Conservation (phyloP, 2,329 filamentous ascomycete species). For the Ophiognomonia clavigignenti-juglandacearum region DNA sequence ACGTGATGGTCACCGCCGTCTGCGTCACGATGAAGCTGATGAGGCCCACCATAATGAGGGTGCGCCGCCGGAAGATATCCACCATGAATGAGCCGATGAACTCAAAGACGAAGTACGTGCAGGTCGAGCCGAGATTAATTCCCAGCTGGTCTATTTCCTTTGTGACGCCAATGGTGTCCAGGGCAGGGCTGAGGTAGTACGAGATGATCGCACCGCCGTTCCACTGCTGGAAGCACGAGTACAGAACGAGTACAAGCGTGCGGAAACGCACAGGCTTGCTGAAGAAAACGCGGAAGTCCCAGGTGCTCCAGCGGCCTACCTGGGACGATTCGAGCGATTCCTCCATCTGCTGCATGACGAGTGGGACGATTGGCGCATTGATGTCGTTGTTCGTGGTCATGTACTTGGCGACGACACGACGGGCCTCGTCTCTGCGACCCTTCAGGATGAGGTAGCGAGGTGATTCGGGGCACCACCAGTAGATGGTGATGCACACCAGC, state of each 20-base stretch:
- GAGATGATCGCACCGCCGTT: slow-evolving; percentile 41
- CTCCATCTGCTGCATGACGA: slow-evolving; percentile 38
- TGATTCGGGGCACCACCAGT: slow-evolving; percentile 30
- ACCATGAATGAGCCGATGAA: slow-evolving; percentile 36
- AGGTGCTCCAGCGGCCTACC: slow-evolving; percentile 31
- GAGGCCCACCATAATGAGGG: slow-evolving; percentile 38
- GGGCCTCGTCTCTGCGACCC: slow-evolving; percentile 27
- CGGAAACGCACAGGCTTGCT: slow-evolving; percentile 37
- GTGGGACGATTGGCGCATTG: slow-evolving; percentile 35
- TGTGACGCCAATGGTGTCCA: slow-evolving; percentile 37
- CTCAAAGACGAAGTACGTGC: slow-evolving; percentile 41
- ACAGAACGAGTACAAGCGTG: slow-evolving; percentile 37
- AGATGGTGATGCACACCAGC: slow-evolving; percentile 39
- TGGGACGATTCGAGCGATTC: slow-evolving; percentile 35
- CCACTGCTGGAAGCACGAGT: slow-evolving; percentile 42
- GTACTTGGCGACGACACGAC: slow-evolving; percentile 31
- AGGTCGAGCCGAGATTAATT: slow-evolving; percentile 37
- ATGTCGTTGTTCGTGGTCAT: slow-evolving; percentile 35
- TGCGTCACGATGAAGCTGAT: slow-evolving; percentile 39
- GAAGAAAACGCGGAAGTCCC: slow-evolving; percentile 43
- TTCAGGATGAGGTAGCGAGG: slow-evolving; percentile 30
- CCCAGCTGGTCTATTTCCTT: slow-evolving; percentile 32
- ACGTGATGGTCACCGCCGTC: slow-evolving; percentile 40
- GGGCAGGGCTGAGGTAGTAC: slow-evolving; percentile 34
- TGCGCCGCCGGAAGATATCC: slow-evolving; percentile 36